Evolutionary conservation across 108 stramenopile genomes (phyloP), one percentile per base, ranked within the genome.

Genomic region (Conticribra weissflogii): DNA sequence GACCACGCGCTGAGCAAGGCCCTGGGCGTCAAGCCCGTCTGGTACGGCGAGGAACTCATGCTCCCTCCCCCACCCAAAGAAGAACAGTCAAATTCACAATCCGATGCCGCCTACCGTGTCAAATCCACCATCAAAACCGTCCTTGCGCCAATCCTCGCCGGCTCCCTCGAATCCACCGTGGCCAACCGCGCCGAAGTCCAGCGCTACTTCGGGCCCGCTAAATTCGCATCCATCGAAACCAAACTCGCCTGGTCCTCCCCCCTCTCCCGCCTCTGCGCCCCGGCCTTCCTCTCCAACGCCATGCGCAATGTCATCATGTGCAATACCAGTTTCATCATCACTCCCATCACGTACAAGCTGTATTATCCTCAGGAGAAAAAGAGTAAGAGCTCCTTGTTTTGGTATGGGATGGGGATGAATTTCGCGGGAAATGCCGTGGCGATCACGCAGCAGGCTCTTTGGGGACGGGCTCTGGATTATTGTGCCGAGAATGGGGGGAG

Each of bases 371-470:
- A 91, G 61, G 87, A 91, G 24, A 45, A 71, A 0, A 91, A 91
- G 72, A 75, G 55, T 47, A 59, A 79, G 34, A 32, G 66, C n/a
- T 76, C 68, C 2, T 71, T 91, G 3, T 88, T 91, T 71, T 88
- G 82, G 76, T 91, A 76, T 65, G 90, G 87, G 3, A 81, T 91
- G 55, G 74, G 81, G 1, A 74, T 88, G 82, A 91, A 91, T 66
- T 87, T 91, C 61, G 72, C 78, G 9, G 87, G 87, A 33, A 91
- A 91, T 57, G 83, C 78, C 17, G 63, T 84, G 18, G 90, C 87
- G n/a, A 88, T 91, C 63, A 91, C 87, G 0, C 86, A 86, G 68
- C 90, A 91, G 81, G 85, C 90, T 2, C 56, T 88, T 18, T 91
- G 90, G 90, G 90, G 90, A 9, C 59, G 90, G 17, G 57, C 83